A percentile compares a stretch with the other conserved stretches of the same genome.
Evolutionary conservation across 108 stramenopile genomes (phyloP).

Genomic region (Pseudonitzschia delicatissima): DNA sequence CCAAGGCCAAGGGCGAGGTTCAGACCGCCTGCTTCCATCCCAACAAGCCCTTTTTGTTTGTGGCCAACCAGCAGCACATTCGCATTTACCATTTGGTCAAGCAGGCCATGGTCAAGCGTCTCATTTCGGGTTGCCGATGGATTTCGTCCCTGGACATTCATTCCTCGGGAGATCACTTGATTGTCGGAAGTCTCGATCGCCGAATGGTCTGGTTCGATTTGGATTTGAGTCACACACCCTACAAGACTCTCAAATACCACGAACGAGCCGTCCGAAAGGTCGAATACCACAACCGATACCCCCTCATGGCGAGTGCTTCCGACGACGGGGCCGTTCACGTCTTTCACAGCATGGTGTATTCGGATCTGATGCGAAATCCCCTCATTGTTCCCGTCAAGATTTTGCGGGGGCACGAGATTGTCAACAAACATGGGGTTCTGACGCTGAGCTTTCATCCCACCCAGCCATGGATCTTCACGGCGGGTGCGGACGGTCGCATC

Average conservation of each 20-base stretch:
- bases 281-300: conserved; percentile 83
- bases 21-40: conserved; percentile 96
- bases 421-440: conserved; percentile 88
- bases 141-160: conserved; percentile 96
- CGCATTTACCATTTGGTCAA: conserved; percentile 95
- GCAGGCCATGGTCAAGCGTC: conserved; percentile 88
- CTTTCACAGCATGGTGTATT: conserved; percentile 98
- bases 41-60: conserved; percentile 95
- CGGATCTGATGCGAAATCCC: conserved; percentile 93
- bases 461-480: conserved; percentile 99
- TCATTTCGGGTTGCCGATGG: conserved; percentile 93
- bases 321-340: conserved; percentile 98
- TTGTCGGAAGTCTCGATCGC: conserved; percentile 94
- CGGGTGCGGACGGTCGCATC: conserved; percentile 92
- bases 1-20: conserved; percentile 83
- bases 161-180: conserved; percentile 92
- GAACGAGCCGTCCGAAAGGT: conserved; percentile 86
- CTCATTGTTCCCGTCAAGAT: conserved; percentile 98
- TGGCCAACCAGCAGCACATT: conserved; percentile 92
- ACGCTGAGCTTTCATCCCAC: conserved; percentile 90
- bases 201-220: conserved; percentile 98
- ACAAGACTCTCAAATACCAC: conserved; percentile 95
- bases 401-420: conserved; percentile 79
- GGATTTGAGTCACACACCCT: conserved; percentile 91
- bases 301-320: conserved; percentile 95